Evolutionary conservation across 2,329 filamentous ascomycete genomes (phyloP).

Genomic region (Cephalotrichum gorgonifer): DNA sequence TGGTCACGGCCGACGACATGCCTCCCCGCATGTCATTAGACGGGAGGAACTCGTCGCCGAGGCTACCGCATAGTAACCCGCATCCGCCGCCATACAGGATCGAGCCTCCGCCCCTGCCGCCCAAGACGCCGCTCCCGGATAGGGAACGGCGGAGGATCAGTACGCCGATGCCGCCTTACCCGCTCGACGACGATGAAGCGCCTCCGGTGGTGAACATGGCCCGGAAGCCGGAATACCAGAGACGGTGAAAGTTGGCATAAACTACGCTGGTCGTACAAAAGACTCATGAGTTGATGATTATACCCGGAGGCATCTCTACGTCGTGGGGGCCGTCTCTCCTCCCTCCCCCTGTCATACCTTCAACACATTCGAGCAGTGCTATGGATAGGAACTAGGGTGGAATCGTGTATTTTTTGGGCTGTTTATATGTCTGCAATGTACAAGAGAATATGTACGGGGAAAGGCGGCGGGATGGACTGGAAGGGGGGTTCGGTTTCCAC

Average conservation of each 20-base stretch:
- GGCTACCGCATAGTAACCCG: slow-evolving; percentile 7
- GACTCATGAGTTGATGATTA: background rate
- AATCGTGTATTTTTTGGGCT: too few species aligned
- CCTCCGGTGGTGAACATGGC: slow-evolving; percentile 80
- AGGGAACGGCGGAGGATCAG: slow-evolving; percentile 20
- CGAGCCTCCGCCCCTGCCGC: slow-evolving; percentile 62
- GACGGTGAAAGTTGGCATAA: slow-evolving; percentile 17
- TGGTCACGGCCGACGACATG: slow-evolving; percentile 51
- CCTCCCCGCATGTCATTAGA: slow-evolving; percentile 25
- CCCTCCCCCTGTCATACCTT: too few species aligned
- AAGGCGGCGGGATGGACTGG: too few species aligned
- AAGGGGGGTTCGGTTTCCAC: too few species aligned
- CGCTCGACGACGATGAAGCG: slow-evolving; percentile 63
- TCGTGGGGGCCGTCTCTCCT: too few species aligned
- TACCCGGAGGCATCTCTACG: background rate
- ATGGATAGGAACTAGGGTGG: too few species aligned
- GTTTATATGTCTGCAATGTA: too few species aligned
- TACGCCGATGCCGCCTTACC: slow-evolving; percentile 57
- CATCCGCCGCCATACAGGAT: slow-evolving; percentile 23
- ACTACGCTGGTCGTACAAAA: background rate
- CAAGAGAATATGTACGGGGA: too few species aligned
- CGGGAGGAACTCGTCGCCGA: background rate
- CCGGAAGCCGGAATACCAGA: slow-evolving; percentile 66
- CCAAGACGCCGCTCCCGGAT: slow-evolving; percentile 64
- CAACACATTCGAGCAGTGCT: too few species aligned